phyloP scores from a whole-genome alignment of 2,329 filamentous ascomycete species.

The Aspergillus neoniger region DNA sequence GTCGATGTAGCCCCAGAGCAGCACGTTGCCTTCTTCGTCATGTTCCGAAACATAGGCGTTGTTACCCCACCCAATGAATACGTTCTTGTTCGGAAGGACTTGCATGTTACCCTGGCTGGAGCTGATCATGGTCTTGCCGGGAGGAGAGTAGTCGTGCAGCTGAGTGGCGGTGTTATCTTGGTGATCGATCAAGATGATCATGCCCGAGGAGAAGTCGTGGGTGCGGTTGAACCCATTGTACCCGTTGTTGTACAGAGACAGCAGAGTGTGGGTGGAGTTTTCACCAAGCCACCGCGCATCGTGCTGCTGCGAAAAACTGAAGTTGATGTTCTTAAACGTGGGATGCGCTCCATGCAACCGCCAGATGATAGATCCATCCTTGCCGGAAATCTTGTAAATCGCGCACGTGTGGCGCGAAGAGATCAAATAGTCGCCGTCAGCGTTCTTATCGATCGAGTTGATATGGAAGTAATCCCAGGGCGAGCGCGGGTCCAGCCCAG shows the following conservation, averaged over 20 bases:
- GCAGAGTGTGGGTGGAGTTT: constrained; percentile 40
- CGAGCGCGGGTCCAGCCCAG: constrained; percentile 48
- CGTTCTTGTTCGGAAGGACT: constrained; percentile 39
- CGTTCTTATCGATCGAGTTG: constrained; percentile 47
- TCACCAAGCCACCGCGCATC: constrained; percentile 44
- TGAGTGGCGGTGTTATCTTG: constrained; percentile 37
- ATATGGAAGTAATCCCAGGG: constrained; percentile 51
- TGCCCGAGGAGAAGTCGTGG: constrained; percentile 40
- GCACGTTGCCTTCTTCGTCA: constrained; percentile 37
- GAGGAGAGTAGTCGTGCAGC: constrained; percentile 34
- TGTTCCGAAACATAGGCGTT: constrained; percentile 44
- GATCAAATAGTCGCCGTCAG: constrained; percentile 44
- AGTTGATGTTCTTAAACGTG: constrained; percentile 41
- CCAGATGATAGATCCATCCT: constrained; percentile 43
- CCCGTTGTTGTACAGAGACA: constrained; percentile 47
- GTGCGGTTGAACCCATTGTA: constrained; percentile 45
- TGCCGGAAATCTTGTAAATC: constrained; percentile 46
- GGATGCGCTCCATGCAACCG: constrained; percentile 40
- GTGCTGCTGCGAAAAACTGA: constrained; percentile 48
- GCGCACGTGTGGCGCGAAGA: constrained; percentile 44
- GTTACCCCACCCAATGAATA: constrained; percentile 48
- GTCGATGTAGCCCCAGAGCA: constrained; percentile 42
- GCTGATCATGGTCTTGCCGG: constrained; percentile 30
- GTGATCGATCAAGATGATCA: constrained; percentile 44
- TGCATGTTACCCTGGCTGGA: constrained; percentile 46